Base-by-base conservation (phyloP, 2,329 filamentous ascomycete species). In the Ascochyta pisi region DNA sequence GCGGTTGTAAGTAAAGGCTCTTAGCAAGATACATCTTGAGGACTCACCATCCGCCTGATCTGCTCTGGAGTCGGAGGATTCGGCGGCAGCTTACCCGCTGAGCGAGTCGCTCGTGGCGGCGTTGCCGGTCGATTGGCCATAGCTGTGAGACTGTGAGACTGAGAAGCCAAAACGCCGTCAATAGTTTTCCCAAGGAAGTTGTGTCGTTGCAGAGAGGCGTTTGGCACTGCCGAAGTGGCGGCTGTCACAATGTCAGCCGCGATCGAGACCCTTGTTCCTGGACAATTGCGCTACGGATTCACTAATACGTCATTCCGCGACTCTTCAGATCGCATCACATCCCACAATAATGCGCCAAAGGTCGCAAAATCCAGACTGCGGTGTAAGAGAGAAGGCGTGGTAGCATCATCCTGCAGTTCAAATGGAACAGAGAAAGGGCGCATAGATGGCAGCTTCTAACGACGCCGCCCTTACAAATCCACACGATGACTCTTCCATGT, bases 51-150 rank as follows among this genome's bases (percentile, higher is more conserved):
- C 62, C 80, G 80, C 45, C 84, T 81, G 43, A 86, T 80, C 70
- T 87, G 84, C 66, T 88, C 85, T 9, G 85, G 84, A 2, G 85
- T 87, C 31, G 85, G 77, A 34, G 83, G 81, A 23, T 78, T 76
- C 35, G 74, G 70, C 31, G 80, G 76, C 31, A 78, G 70, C 43
- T 73, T 73, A 42, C 76, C 77, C 23, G 78, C 58, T 52, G 68
- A 71, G 62, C 68, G 68, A 50, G 61, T 76, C 68, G 57, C 75
- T 63, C 60, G 76, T 61, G 79, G 78, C 61, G 84, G 81, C 64
- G 83, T 84, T 43, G 77, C 74, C 10, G 79, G 79, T 38, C 80
- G 72, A 39, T 75, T 71, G 6, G 76, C 62, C 75, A 77, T 78
- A 34, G 9, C 64, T 33, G 23, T 24, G n/a, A 19, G 6, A n/a